Evolutionary conservation across 805 yeast genomes (phyloP).

Genomic region (Saccharomycopsis malanga): DNA sequence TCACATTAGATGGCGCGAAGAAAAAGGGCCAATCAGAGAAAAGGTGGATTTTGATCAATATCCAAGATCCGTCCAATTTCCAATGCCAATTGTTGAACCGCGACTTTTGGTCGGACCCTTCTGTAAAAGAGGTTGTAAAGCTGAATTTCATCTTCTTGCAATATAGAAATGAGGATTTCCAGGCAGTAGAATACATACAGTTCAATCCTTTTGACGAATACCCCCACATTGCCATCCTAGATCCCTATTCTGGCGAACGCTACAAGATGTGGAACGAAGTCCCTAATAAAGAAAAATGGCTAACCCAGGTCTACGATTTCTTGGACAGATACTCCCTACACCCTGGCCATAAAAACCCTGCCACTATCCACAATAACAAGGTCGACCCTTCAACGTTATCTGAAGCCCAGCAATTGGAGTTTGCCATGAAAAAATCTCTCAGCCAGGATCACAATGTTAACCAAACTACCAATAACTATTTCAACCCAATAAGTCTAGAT

Average conservation of each 20-base stretch:
- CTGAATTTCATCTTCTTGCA: constrained; percentile 78
- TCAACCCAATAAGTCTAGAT: constrained; percentile 17
- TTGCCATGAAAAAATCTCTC: constrained; percentile 66
- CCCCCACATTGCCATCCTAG: constrained; percentile 90
- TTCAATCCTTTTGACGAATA: constrained; percentile 56
- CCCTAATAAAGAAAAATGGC: constrained; percentile 54
- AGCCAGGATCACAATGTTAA: constrained; percentile 21
- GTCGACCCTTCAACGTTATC: constrained; percentile 59
- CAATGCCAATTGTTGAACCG: constrained; percentile 85
- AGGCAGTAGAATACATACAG: constrained; percentile 63
- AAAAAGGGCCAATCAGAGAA: constrained; percentile 50
- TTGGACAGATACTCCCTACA: constrained; percentile 57
- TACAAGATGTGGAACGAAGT: constrained; percentile 64
- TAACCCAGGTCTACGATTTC: constrained; percentile 64
- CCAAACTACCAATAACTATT: constrained; percentile 9
- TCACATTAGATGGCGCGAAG: constrained; percentile 69
- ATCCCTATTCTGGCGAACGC: constrained; percentile 94
- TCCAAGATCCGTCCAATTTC: constrained; percentile 81
- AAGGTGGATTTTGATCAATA: constrained; percentile 82
- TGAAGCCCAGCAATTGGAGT: constrained; percentile 78
- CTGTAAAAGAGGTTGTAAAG: constrained; percentile 55
- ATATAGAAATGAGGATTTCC: constrained; percentile 69
- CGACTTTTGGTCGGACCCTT: constrained; percentile 79
- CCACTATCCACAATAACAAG: constrained; percentile 47
- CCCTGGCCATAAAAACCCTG: constrained; percentile 35